Conservation (phyloP, 2,329 filamentous ascomycete species). For the Verticillium tricorpus region DNA sequence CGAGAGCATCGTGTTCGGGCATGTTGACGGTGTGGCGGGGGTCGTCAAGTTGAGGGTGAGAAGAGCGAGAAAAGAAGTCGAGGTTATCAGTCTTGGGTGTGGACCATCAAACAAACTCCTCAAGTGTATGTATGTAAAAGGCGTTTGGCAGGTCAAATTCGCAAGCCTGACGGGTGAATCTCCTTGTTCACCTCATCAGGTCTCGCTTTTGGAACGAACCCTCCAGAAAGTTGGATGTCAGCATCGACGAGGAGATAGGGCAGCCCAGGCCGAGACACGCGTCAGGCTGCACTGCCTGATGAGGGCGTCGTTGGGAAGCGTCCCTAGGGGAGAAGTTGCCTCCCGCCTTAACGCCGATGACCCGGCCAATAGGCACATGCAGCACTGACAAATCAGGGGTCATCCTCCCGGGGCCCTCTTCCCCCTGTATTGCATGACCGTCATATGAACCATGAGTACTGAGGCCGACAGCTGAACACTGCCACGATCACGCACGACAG, state of each 20-base stretch:
- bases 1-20: constrained; percentile 39
- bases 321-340: background rate
- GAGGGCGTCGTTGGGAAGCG: background rate
- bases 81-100: background rate
- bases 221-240: background rate
- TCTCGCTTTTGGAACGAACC: background rate
- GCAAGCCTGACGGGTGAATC: too few species aligned
- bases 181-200: too few species aligned
- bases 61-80: background rate
- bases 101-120: background rate
- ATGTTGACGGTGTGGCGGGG: constrained; percentile 18
- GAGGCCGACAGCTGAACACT: too few species aligned
- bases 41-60: background rate
- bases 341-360: background rate
- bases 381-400: background rate
- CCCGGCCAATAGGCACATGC: background rate
- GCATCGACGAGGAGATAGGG: background rate
- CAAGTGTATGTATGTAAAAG: too few species aligned
- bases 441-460: too few species aligned
- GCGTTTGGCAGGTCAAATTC: too few species aligned
- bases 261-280: background rate
- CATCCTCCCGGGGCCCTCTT: too few species aligned
- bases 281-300: background rate
- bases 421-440: too few species aligned
- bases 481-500: background rate